Conservation (phyloP, 139 green algal genomes). For the Chlamydomonas sp. region DNA sequence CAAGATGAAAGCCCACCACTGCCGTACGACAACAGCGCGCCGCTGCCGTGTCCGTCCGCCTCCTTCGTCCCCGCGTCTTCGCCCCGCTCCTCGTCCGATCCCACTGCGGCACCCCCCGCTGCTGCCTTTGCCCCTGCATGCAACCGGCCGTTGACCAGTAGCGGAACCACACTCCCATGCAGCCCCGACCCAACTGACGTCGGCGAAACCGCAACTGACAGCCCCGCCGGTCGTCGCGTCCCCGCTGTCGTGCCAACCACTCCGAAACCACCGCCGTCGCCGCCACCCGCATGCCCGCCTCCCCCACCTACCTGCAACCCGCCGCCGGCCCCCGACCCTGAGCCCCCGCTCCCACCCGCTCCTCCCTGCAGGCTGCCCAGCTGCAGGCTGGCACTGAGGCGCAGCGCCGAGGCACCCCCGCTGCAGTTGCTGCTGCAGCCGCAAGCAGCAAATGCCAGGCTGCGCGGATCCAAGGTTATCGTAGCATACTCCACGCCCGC, state of each 20-base stretch:
- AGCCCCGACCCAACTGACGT: too few species aligned
- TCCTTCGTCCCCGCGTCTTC: not conserved
- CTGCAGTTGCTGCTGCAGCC: not conserved
- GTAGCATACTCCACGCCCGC: constrained; percentile 20
- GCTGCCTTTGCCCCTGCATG: not conserved
- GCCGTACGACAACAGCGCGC: too few species aligned
- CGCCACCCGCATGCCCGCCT: not conserved
- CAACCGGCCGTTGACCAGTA: not conserved
- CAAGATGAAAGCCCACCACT: too few species aligned
- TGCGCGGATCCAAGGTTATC: constrained; percentile 31
- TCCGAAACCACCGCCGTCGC: too few species aligned
- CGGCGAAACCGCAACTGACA: too few species aligned
- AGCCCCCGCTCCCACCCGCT: not conserved
- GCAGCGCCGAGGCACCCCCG: not conserved
- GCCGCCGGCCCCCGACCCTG: not conserved
- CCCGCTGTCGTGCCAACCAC: too few species aligned
- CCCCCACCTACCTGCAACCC: too few species aligned
- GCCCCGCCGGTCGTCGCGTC: too few species aligned
- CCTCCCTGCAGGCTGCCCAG: not conserved
- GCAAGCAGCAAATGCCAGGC: not conserved
- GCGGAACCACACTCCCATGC: not conserved
- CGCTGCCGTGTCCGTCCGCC: not conserved
- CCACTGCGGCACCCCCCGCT: not conserved
- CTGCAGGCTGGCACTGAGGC: not conserved
- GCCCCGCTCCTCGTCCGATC: not conserved